Evolutionary conservation across 108 stramenopile genomes (phyloP).

Genomic region (Hondaea fermentalgiana): DNA sequence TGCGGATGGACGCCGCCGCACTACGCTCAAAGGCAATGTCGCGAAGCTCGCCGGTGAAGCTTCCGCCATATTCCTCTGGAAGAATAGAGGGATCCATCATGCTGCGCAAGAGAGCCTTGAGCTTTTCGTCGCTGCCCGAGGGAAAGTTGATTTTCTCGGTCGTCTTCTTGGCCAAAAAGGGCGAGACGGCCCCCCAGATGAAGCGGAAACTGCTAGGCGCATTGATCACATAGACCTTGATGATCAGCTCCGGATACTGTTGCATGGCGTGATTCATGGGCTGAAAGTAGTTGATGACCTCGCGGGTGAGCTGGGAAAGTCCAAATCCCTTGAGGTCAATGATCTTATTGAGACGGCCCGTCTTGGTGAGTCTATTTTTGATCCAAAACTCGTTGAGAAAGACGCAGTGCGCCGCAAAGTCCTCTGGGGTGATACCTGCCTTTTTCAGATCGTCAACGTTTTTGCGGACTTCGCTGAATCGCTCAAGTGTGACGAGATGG

Average conservation of each 20-base stretch:
- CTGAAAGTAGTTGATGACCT: slow-evolving; percentile 7
- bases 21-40: neutral
- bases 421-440: neutral
- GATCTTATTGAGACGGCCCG: slow-evolving; percentile 10
- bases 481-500: neutral
- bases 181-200: neutral
- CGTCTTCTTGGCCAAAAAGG: neutral
- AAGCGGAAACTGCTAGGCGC: neutral
- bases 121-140: neutral
- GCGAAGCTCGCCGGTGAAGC: neutral
- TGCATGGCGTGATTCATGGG: slow-evolving; percentile 17
- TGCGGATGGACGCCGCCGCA: neutral
- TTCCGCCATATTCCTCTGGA: neutral
- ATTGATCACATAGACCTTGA: neutral
- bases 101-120: neutral
- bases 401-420: slow-evolving; percentile 2
- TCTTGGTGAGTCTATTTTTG: neutral
- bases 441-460: neutral
- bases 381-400: slow-evolving; percentile 11
- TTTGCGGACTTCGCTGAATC: neutral
- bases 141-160: neutral
- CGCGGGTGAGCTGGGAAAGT: neutral
- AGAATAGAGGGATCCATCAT: neutral
- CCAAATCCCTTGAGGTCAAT: neutral
- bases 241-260: slow-evolving; percentile 15